A percentile compares a stretch with the other conserved stretches of the same genome.
Conservation (phyloP, 805 yeast genomes). For the Kodamaea laetipori region DNA sequence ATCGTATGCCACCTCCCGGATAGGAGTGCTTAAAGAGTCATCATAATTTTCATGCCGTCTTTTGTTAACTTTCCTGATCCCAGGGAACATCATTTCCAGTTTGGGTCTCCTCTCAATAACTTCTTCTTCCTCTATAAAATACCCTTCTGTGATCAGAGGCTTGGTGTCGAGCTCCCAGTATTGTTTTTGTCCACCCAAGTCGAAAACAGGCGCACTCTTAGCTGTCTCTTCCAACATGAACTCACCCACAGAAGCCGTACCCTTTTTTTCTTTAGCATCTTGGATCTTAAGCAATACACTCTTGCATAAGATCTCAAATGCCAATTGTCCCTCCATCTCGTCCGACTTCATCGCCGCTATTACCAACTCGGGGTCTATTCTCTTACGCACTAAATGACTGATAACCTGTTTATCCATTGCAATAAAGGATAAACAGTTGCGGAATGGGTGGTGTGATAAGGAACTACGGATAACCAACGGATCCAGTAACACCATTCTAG, state of each 20-base stretch:
- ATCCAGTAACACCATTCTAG: conserved; percentile 9
- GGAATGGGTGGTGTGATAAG: conserved; percentile 9
- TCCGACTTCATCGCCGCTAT: conserved; percentile 16
- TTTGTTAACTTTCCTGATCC: not conserved
- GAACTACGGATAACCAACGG: conserved; percentile 16
- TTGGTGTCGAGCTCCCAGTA: conserved; percentile 3
- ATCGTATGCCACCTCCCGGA: conserved; percentile 11
- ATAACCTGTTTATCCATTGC: conserved; percentile 13
- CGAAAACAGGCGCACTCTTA: not conserved
- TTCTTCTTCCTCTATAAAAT: not conserved
- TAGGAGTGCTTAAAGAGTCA: conserved; percentile 5
- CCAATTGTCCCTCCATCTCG: conserved; percentile 18
- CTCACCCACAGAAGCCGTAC: not conserved
- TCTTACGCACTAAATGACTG: conserved; percentile 1
- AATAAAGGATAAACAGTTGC: conserved; percentile 14
- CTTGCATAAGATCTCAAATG: conserved; percentile 18
- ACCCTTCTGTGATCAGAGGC: not conserved
- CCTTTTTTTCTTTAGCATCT: conserved; percentile 11
- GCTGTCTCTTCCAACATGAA: not conserved
- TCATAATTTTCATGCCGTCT: not conserved
- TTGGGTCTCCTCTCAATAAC: not conserved
- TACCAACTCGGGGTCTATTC: conserved; percentile 8
- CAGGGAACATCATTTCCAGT: not conserved
- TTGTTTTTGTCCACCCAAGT: conserved; percentile 5
- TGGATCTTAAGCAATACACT: conserved; percentile 17